Evolutionary conservation across 768 basidiomycete genomes (phyloP).

Genomic region (Royoungia palumana): DNA sequence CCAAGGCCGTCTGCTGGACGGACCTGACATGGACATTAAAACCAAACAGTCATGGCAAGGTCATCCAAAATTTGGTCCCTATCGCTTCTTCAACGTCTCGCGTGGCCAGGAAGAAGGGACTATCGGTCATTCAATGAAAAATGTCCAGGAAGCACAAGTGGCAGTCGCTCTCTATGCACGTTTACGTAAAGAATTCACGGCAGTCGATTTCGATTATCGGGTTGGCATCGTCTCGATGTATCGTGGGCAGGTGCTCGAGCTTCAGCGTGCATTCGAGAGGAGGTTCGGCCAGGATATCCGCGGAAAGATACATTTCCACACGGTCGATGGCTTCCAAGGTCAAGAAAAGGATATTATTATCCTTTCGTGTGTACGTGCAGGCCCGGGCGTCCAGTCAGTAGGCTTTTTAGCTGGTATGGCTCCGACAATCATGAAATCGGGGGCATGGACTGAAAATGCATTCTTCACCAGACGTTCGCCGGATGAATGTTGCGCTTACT

Average conservation of each 20-base stretch:
- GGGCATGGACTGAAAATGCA: background rate
- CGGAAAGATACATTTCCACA: conserved; percentile 84
- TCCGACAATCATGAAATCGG: background rate
- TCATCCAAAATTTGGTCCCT: conserved; percentile 73
- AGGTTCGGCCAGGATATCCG: conserved; percentile 71
- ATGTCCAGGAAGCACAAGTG: conserved; percentile 66
- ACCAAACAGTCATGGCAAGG: conserved; percentile 86
- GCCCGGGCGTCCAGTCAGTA: conserved; percentile 74
- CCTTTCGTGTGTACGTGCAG: conserved; percentile 92
- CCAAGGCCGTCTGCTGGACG: conserved; percentile 72
- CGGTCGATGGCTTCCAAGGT: conserved; percentile 98
- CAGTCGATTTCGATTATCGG: conserved; percentile 49
- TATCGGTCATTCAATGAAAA: conserved; percentile 69
- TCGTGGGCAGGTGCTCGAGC: conserved; percentile 78
- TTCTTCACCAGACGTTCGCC: conserved; percentile 55
- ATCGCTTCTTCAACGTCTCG: conserved; percentile 83
- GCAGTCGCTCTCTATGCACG: conserved; percentile 76
- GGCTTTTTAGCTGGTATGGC: conserved; percentile 81
- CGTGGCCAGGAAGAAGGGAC: conserved; percentile 57
- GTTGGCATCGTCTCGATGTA: conserved; percentile 91
- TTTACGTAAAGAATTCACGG: conserved; percentile 62
- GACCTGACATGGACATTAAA: conserved; percentile 82
- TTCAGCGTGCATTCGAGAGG: conserved; percentile 64
- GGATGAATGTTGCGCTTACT: conserved; percentile 99
- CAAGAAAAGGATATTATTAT: conserved; percentile 99